Percentiles rank a stretch among this genome's conserved stretches.
phyloP scores from a whole-genome alignment of 768 basidiomycete genomes.

The Serendipita sp. region DNA sequence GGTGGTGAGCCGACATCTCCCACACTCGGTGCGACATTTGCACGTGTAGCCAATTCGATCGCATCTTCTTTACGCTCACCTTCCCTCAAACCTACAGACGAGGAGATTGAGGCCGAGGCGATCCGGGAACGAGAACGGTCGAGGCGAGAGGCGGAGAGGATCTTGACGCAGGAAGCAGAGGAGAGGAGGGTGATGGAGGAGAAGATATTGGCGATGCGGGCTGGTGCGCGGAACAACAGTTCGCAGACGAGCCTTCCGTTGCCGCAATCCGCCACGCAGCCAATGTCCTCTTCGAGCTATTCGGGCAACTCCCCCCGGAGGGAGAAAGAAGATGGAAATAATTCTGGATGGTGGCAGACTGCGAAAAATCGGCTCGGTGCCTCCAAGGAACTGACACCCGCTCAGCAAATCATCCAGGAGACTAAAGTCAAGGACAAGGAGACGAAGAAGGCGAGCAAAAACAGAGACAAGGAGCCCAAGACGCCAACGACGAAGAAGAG shows the following conservation, averaged over 20 bases:
- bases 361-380: conserved; percentile 66
- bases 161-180: conserved; percentile 54
- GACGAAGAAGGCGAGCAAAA: conserved; percentile 13
- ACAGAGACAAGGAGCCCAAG: conserved; percentile 28
- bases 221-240: conserved; percentile 20
- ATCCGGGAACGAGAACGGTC: conserved; percentile 60
- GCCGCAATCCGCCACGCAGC: conserved; percentile 6
- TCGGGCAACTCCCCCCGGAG: conserved; percentile 10
- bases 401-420: conserved; percentile 67
- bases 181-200: conserved; percentile 53
- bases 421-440: conserved; percentile 48
- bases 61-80: conserved; percentile 34
- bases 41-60: conserved; percentile 55
- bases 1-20: conserved; percentile 40
- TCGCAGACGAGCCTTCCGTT: conserved; percentile 14
- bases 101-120: conserved; percentile 69
- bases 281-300: background rate
- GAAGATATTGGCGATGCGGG: conserved; percentile 58
- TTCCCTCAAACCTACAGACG: conserved; percentile 43
- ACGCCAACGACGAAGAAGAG: conserved; percentile 36
- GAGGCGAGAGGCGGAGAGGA: conserved; percentile 62
- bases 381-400: conserved; percentile 71
- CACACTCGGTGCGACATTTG: conserved; percentile 56
- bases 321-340: background rate
- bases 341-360: conserved; percentile 49